Evolutionary conservation across 441 rosid species (phyloP), one percentile per base, ranked within the genome.

Genomic region (Gossypium schwendimanii): DNA sequence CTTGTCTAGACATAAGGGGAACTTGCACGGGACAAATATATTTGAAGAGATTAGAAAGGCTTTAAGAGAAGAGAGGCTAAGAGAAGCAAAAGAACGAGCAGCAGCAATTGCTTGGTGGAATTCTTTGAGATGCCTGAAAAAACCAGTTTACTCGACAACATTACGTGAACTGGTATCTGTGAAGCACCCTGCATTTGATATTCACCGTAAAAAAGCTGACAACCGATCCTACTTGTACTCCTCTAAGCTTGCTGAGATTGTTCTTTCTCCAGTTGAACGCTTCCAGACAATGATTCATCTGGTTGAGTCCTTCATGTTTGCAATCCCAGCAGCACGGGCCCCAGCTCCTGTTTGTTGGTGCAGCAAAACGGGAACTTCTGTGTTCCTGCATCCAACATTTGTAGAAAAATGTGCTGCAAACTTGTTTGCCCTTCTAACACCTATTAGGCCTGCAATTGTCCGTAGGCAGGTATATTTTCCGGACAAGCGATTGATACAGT

Each of bases 81-180:
- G 74, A 84, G 97, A 96, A 84, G 84, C 83, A 28, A 84, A 86
- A 86, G 90, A 91, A 58, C 85, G 87, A 76, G 98, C 96, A 63
- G 81, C 87, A 70, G 87, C 98, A 63, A 78, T 92, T 84, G 96
- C 96, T 58, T 96, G 99, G 99, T 96, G 98, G 99, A 96, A 96
- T 86, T 91, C 97, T 12, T 88, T 96, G 87, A 96, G 97, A 83
- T 94, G 99, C 74, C 83, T 44, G 79, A 89, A 79, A 80, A 94
- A 85, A 83, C 97, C 99, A 72, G 80, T 87, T 63, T 96, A 91
- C 81, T 87, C 99, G 39, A 83, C 94, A 70, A 86, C 90, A 70
- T 77, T 96, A 28, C 78, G 85, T 28, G 85, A 81, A 70, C 81
- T 87, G 80, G 76, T 93, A 58, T 87, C 91, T 9, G 71, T 91